These are phyloP conservation scores for Debaryomycetaceae sp. DNA, from an alignment of 1,139 yeast species.

Conservation along the genomic window DNA sequence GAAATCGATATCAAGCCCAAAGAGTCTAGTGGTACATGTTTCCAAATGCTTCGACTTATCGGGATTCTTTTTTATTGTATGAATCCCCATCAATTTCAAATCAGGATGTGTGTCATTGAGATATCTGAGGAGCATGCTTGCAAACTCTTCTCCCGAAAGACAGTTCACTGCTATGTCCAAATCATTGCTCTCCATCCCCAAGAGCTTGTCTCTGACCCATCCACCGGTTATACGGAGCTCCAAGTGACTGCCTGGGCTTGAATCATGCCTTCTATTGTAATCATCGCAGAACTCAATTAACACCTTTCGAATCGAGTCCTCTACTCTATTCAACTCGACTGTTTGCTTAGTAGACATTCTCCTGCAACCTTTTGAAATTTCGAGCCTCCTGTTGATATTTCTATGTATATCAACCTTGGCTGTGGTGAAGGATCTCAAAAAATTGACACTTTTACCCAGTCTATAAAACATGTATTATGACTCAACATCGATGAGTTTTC, in stretches of 20 bases:
- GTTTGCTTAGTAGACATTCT: constrained; percentile 15
- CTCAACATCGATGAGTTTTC: too few relatives aligned
- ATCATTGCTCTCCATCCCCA: constrained; percentile 79
- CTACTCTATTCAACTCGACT: constrained; percentile 44
- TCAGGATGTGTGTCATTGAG: constrained; percentile 41
- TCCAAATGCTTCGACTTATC: constrained; percentile 94
- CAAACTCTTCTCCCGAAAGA: constrained; percentile 85
- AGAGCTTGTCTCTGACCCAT: constrained; percentile 94
- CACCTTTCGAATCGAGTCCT: constrained; percentile 43
- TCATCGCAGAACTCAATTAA: constrained; percentile 42
- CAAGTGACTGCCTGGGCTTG: constrained; percentile 13
- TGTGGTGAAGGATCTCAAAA: not conserved
- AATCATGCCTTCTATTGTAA: constrained; percentile 23
- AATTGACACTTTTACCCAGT: not conserved
- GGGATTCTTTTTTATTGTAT: constrained; percentile 87
- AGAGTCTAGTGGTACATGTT: constrained; percentile 87
- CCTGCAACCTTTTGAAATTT: constrained; percentile 9
- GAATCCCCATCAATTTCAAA: constrained; percentile 51
- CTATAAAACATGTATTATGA: not conserved
- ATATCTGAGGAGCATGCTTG: constrained; percentile 58
- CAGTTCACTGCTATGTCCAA: constrained; percentile 86
- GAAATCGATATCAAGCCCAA: constrained; percentile 81
- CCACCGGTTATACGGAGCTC: constrained; percentile 92
- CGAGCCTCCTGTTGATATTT: not conserved
- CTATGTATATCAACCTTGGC: not conserved